Conservation (phyloP, 2,329 filamentous ascomycete species). For the Fusarium sp. region DNA sequence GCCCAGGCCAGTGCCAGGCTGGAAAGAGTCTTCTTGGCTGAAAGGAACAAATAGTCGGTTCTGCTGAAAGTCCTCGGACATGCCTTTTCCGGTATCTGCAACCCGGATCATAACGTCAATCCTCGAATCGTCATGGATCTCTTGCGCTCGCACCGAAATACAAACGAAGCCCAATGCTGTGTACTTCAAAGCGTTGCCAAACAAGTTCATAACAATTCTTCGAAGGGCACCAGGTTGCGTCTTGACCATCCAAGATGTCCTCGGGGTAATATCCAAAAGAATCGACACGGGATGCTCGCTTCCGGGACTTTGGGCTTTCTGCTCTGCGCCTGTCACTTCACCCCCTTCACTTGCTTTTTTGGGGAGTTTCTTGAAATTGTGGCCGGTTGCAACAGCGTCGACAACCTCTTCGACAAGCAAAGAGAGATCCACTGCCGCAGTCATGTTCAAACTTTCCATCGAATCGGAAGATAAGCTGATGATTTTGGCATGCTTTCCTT, state of each 20-base stretch:
- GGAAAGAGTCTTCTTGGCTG: conserved; percentile 69
- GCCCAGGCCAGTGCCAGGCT: conserved; percentile 70
- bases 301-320: conserved; percentile 21
- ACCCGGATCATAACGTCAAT: conserved; percentile 58
- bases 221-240: conserved; percentile 63
- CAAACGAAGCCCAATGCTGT: conserved; percentile 64
- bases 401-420: conserved; percentile 54
- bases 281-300: conserved; percentile 55
- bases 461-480: conserved; percentile 44
- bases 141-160: conserved; percentile 49
- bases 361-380: conserved; percentile 49
- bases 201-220: conserved; percentile 71
- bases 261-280: conserved; percentile 61
- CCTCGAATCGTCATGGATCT: conserved; percentile 33
- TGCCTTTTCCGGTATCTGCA: conserved; percentile 72
- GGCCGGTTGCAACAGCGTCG: conserved; percentile 54
- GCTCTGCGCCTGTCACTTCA: conserved; percentile 7
- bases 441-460: conserved; percentile 48
- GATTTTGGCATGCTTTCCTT: conserved; percentile 35
- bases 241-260: conserved; percentile 61
- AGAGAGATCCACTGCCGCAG: conserved; percentile 49
- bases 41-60: conserved; percentile 71
- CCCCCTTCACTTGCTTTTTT: not conserved
- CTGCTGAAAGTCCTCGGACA: conserved; percentile 69
- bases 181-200: conserved; percentile 72